Evolutionary conservation across 2,329 filamentous ascomycete species (phyloP).

Genomic region (Aspergillus cejpii): DNA sequence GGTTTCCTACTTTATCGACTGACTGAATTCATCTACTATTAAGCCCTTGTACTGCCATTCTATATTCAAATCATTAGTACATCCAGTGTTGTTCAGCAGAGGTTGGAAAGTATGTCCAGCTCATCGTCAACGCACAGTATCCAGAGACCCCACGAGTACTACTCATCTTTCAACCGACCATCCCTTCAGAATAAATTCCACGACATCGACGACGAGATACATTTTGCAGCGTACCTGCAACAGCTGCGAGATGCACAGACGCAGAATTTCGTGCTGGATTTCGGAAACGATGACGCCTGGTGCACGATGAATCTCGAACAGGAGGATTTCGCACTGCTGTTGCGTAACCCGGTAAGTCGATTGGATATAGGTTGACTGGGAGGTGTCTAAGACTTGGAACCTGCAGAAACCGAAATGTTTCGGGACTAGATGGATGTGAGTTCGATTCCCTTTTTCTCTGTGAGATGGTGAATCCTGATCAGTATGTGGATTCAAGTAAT

Average conservation of each 20-base stretch:
- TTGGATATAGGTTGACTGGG: neutral
- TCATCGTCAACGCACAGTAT: conserved; percentile 4
- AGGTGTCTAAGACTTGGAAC: neutral
- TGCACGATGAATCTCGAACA: conserved; percentile 35
- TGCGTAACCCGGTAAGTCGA: conserved; percentile 29
- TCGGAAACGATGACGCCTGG: conserved; percentile 39
- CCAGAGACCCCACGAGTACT: conserved; percentile 27
- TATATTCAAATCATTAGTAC: neutral
- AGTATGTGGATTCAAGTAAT: conserved; percentile 45
- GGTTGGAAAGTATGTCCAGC: conserved; percentile 10
- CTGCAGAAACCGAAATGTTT: conserved; percentile 43
- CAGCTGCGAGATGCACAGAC: conserved; percentile 28
- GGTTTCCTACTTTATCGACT: too few species aligned
- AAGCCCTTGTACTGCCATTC: neutral
- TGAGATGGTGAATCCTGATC: conserved; percentile 8
- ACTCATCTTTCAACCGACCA: conserved; percentile 23
- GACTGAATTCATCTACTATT: too few species aligned
- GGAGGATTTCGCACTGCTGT: conserved; percentile 30
- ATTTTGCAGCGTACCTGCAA: conserved; percentile 28
- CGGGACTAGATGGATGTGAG: conserved; percentile 65
- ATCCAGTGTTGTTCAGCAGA: neutral
- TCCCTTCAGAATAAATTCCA: conserved; percentile 25
- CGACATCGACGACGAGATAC: conserved; percentile 33
- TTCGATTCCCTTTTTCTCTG: conserved; percentile 1
- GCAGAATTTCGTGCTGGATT: conserved; percentile 40